Conservation (phyloP, 495 filamentous ascomycete genomes). For the Xylaria cubensis region DNA sequence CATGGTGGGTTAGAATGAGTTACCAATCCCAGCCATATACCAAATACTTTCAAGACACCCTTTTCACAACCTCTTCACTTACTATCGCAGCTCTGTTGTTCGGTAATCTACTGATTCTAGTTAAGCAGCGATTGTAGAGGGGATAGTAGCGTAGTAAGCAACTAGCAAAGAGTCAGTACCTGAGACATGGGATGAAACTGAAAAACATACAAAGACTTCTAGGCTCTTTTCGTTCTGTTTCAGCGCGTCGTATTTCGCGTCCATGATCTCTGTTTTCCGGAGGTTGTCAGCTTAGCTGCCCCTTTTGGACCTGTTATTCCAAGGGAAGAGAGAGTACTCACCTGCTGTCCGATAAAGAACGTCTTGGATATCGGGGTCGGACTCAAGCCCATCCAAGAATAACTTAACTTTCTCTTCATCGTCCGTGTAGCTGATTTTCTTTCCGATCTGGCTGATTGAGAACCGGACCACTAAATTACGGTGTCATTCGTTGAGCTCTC, state of each 20-base stretch:
- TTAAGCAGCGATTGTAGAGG: constrained; percentile 25
- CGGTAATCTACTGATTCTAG: neutral
- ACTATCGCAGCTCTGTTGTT: too few relatives aligned
- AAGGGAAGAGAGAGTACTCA: neutral
- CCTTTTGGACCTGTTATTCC: neutral
- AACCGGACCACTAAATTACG: constrained; percentile 8
- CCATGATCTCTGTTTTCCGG: constrained; percentile 14
- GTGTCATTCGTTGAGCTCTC: neutral
- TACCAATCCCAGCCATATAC: neutral
- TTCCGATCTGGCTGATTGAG: constrained; percentile 22
- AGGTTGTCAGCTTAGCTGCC: neutral
- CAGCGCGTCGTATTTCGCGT: constrained; percentile 19
- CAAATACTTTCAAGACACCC: neutral
- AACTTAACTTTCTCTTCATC: constrained; percentile 18
- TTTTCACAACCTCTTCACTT: neutral
- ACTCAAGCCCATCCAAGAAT: constrained; percentile 14
- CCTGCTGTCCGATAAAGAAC: constrained; percentile 7
- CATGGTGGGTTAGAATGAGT: too few relatives aligned
- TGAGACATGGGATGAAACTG: neutral
- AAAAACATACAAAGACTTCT: constrained; percentile 23
- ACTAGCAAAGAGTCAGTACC: constrained; percentile 20
- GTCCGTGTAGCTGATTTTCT: constrained; percentile 21
- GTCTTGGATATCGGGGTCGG: constrained; percentile 3
- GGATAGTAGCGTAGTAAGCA: constrained; percentile 26
- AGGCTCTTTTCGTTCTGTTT: constrained; percentile 18